Percentiles rank a stretch among this genome's conserved stretches.
phyloP scores from a whole-genome alignment of 371 early-diverging fungal species.

The Lichtheimia ornata region DNA sequence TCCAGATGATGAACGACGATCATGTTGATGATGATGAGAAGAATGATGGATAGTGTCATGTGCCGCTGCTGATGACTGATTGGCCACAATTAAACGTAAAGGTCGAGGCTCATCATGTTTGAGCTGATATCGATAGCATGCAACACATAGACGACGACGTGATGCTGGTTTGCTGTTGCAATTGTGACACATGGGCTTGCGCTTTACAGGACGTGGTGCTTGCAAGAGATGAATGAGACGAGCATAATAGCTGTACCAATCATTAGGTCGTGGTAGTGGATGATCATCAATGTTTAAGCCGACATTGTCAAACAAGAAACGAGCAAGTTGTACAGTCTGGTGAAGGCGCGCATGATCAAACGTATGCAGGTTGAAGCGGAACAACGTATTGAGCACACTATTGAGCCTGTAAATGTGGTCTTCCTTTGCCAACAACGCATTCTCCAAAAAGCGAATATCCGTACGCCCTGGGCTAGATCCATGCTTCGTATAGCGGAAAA shows the following conservation, averaged over 20 bases:
- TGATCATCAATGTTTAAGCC: conserved; percentile 26
- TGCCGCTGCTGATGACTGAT: conserved; percentile 7
- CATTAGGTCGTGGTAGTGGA: conserved; percentile 32
- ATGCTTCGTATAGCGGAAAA: conserved; percentile 46
- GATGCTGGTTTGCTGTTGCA: conserved; percentile 46
- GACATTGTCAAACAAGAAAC: conserved; percentile 40
- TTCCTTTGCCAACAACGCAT: conserved; percentile 44
- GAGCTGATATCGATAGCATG: conserved; percentile 45
- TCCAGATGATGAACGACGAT: not conserved
- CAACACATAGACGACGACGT: conserved; percentile 43
- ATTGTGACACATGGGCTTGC: conserved; percentile 44
- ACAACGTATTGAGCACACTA: conserved; percentile 44
- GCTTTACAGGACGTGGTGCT: conserved; percentile 36
- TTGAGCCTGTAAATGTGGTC: conserved; percentile 52
- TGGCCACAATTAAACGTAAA: conserved; percentile 41
- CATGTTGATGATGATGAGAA: too few species aligned
- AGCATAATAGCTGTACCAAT: conserved; percentile 31
- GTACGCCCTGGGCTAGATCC: conserved; percentile 43
- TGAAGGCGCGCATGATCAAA: conserved; percentile 31
- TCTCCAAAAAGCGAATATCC: conserved; percentile 43
- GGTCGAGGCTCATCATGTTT: conserved; percentile 42
- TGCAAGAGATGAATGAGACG: conserved; percentile 32
- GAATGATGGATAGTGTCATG: too few species aligned
- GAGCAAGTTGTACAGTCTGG: conserved; percentile 29
- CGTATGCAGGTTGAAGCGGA: conserved; percentile 41